Conservation (phyloP, 495 filamentous ascomycete genomes). For the Haplographium delicatum region DNA sequence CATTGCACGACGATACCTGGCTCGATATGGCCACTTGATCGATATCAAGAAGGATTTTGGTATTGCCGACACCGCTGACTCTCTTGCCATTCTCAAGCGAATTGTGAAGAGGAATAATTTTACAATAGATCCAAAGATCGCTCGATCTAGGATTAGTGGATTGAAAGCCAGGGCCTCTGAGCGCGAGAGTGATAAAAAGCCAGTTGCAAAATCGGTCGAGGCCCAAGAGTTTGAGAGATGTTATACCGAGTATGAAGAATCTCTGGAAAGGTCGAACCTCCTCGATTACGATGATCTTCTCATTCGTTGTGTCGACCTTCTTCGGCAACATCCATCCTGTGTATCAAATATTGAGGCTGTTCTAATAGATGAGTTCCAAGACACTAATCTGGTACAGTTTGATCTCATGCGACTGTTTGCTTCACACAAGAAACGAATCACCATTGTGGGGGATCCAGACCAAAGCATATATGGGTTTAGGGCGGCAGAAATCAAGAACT, state of each 20-base stretch:
- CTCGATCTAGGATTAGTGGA: constrained; percentile 74
- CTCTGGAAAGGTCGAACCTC: constrained; percentile 70
- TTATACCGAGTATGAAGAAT: constrained; percentile 73
- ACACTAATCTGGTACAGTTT: constrained; percentile 94
- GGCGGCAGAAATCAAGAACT: constrained; percentile 91
- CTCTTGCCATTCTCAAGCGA: constrained; percentile 66
- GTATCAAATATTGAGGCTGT: constrained; percentile 89
- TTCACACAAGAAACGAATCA: constrained; percentile 64
- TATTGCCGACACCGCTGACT: constrained; percentile 87
- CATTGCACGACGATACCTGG: constrained; percentile 80
- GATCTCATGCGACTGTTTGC: constrained; percentile 92
- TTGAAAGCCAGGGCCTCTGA: constrained; percentile 68
- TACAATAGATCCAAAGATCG: constrained; percentile 61
- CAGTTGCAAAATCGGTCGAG: constrained; percentile 42
- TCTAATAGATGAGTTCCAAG: constrained; percentile 96
- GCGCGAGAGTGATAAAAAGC: constrained; percentile 7
- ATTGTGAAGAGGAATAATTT: constrained; percentile 72
- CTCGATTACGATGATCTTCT: constrained; percentile 96
- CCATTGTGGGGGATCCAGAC: constrained; percentile 95
- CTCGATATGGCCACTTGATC: constrained; percentile 80
- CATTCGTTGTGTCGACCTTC: constrained; percentile 74
- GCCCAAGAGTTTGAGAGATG: constrained; percentile 70
- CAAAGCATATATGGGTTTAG: constrained; percentile 98
- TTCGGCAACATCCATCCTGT: constrained; percentile 72
- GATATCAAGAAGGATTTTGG: constrained; percentile 79